Evolutionary conservation across 2,329 filamentous ascomycete species (phyloP).

Genomic region (Colletotrichum neosansevieriae): DNA sequence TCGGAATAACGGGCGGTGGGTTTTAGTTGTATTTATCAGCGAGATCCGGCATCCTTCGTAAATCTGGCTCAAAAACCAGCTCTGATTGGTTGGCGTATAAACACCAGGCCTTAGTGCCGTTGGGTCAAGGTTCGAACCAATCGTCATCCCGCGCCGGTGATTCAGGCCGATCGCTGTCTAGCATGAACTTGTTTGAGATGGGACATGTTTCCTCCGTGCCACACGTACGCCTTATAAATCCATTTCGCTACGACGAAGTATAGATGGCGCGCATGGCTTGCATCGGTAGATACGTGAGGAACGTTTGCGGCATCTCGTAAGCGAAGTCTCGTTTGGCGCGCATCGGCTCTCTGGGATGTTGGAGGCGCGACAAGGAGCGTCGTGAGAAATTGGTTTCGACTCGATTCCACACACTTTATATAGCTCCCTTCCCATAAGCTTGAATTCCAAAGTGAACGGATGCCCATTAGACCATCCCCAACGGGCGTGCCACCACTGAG

Average conservation of each 20-base stretch:
- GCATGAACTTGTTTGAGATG: conserved; percentile 3
- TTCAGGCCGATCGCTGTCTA: background rate
- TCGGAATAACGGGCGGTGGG: background rate
- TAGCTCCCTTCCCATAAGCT: background rate
- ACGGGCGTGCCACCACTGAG: no score
- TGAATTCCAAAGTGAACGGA: background rate
- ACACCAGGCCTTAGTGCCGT: background rate
- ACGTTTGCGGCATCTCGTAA: conserved; percentile 5
- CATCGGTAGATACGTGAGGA: background rate
- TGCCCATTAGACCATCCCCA: background rate
- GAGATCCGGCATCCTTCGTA: conserved; percentile 13
- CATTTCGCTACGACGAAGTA: background rate
- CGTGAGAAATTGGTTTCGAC: no score
- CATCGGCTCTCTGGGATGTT: background rate
- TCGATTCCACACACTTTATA: background rate
- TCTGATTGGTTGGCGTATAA: conserved; percentile 8
- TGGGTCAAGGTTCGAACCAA: background rate
- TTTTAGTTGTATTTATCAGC: conserved; percentile 36
- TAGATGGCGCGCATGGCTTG: background rate
- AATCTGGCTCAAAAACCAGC: background rate
- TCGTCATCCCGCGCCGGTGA: conserved; percentile 11
- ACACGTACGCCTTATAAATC: conserved; percentile 17
- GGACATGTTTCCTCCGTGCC: conserved; percentile 5
- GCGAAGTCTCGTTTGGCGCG: no score
- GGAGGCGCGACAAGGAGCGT: no score